A percentile compares a stretch with the other conserved stretches of the same genome.
phyloP scores from a whole-genome alignment of 202 grass and related monocot genomes.

The Zoysia matrella region DNA sequence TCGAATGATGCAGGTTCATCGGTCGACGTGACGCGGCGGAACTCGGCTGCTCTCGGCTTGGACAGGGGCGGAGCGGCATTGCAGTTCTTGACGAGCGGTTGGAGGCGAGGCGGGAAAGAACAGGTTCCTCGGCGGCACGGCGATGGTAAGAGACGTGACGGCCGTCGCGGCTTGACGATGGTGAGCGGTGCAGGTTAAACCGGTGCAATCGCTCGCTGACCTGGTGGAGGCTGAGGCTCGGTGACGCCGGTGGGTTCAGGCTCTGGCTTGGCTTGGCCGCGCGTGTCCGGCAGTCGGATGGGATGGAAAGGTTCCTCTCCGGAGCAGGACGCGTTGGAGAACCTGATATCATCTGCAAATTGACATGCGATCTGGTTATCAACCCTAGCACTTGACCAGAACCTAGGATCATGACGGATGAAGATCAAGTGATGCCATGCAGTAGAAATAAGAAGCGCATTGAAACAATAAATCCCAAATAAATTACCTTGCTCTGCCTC shows the following conservation, averaged over 20 bases:
- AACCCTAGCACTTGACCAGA: neutral
- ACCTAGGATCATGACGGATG: neutral
- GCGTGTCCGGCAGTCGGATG: conserved; percentile 5
- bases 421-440: neutral
- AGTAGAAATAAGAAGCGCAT: no score
- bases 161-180: neutral
- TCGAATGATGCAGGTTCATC: no score
- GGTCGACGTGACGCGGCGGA: no score
- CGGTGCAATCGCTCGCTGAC: conserved; percentile 1
- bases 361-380: neutral
- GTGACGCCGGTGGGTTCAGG: conserved; percentile 23
- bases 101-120: conserved; percentile 25
- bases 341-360: conserved; percentile 50
- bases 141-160: neutral
- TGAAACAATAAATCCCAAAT: neutral
- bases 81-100: conserved; percentile 36
- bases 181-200: conserved; percentile 17
- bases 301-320: conserved; percentile 26
- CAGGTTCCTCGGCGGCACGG: neutral
- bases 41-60: neutral
- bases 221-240: neutral
- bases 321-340: conserved; percentile 24
- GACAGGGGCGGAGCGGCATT: neutral
- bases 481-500: conserved; percentile 54
- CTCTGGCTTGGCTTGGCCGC: neutral